A percentile compares a stretch with the other conserved stretches of the same genome.
Evolutionary conservation across 345 rosid genomes (phyloP).

Genomic region (Carallia pectinifolia): DNA sequence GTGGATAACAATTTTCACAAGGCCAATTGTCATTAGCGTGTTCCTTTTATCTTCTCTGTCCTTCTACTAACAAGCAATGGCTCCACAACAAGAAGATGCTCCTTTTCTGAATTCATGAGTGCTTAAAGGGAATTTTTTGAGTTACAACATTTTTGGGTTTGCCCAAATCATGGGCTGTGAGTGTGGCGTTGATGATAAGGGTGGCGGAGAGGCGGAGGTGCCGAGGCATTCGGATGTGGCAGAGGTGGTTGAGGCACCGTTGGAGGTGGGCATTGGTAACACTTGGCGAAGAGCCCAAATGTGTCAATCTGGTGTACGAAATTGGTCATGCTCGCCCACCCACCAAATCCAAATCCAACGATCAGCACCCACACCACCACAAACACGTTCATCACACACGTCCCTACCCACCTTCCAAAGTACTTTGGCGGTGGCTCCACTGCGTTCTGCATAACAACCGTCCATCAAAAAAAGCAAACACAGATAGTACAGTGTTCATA

Average conservation of each 20-base stretch:
- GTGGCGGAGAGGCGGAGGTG: slow-evolving; percentile 38
- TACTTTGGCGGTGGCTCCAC: slow-evolving; percentile 84
- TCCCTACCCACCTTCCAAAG: slow-evolving; percentile 80
- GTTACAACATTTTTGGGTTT: slow-evolving; percentile 1
- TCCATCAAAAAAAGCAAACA: slow-evolving; percentile 8
- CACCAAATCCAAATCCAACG: slow-evolving; percentile 96
- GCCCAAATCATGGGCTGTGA: slow-evolving; percentile 37
- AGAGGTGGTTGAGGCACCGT: slow-evolving; percentile 22
- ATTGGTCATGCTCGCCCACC: slow-evolving; percentile 89
- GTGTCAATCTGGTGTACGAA: slow-evolving; percentile 94
- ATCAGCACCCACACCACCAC: slow-evolving; percentile 90
- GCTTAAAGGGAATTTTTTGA: not conserved
- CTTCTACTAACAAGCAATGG: slow-evolving; percentile 6
- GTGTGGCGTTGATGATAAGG: slow-evolving; percentile 45
- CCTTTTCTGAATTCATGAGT: slow-evolving; percentile 1
- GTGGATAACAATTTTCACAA: not conserved
- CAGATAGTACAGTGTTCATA: not conserved
- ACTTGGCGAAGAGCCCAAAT: slow-evolving; percentile 89
- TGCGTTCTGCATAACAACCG: slow-evolving; percentile 63
- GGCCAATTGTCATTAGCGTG: not conserved
- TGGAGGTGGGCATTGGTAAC: slow-evolving; percentile 86
- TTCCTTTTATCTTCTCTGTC: slow-evolving; percentile 9
- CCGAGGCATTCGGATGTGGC: slow-evolving; percentile 39
- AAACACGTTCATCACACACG: slow-evolving; percentile 69
- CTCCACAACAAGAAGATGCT: not conserved